Evolutionary conservation across 2,329 filamentous ascomycete species (phyloP).

Genomic region (Phyllosticta capitalensis): DNA sequence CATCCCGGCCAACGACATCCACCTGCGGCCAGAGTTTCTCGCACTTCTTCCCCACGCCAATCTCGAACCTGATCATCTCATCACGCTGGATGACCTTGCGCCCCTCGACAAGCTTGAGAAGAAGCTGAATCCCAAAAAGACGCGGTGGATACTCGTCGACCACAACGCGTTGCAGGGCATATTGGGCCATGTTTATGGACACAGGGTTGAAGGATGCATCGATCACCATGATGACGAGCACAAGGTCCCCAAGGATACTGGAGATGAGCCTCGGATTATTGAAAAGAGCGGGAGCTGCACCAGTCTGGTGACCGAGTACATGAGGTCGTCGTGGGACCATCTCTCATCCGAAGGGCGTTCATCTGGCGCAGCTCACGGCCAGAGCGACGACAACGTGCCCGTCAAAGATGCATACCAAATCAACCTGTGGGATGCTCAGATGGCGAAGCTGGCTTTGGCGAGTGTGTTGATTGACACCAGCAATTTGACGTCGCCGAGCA

Average conservation of each 20-base stretch:
- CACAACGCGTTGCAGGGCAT: conserved; percentile 63
- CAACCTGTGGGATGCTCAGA: conserved; percentile 43
- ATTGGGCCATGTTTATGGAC: conserved; percentile 45
- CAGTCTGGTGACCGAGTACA: conserved; percentile 57
- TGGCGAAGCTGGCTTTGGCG: conserved; percentile 59
- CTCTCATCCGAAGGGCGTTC: conserved; percentile 34
- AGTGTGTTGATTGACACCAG: conserved; percentile 66
- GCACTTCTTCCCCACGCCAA: conserved; percentile 54
- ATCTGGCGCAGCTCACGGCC: conserved; percentile 28
- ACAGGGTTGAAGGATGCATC: conserved; percentile 54
- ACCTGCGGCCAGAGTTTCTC: conserved; percentile 62
- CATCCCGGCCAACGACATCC: conserved; percentile 57
- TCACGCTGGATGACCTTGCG: conserved; percentile 53
- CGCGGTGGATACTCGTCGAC: conserved; percentile 66
- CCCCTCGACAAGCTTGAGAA: conserved; percentile 41
- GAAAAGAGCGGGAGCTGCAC: conserved; percentile 62
- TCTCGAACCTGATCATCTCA: conserved; percentile 50
- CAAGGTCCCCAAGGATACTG: conserved; percentile 38
- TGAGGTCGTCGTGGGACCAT: conserved; percentile 47
- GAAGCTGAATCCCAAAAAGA: conserved; percentile 43
- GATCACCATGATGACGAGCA: conserved; percentile 74
- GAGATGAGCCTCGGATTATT: conserved; percentile 50
- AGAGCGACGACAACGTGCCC: conserved; percentile 27
- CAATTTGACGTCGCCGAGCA: conserved; percentile 49
- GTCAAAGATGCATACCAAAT: conserved; percentile 27